Evolutionary conservation across 768 basidiomycete species (phyloP).

Genomic region (Gelatoporia subvermispora): DNA sequence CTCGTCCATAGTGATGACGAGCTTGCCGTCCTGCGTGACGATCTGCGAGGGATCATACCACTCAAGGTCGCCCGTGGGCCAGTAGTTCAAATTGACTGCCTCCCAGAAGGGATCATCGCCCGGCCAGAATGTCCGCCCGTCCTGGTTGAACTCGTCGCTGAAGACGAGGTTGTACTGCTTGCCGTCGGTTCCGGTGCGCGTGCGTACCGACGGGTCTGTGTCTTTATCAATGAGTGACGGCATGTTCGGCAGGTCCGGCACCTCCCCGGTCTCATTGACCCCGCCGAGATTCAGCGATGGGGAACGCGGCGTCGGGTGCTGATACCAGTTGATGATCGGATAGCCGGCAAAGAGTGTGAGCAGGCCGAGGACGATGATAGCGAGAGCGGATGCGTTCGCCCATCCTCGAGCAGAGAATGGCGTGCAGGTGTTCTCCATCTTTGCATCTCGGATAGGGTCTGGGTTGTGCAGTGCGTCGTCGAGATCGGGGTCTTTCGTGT

Average conservation of each 20-base stretch:
- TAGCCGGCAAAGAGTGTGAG: slow-evolving; percentile 84
- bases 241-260: slow-evolving; percentile 67
- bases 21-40: slow-evolving; percentile 70
- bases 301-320: slow-evolving; percentile 17
- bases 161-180: slow-evolving; percentile 78
- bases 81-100: slow-evolving; percentile 83
- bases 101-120: slow-evolving; percentile 88
- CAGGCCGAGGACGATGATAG: slow-evolving; percentile 63
- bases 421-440: slow-evolving; percentile 55
- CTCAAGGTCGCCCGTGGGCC: slow-evolving; percentile 74
- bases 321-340: slow-evolving; percentile 67
- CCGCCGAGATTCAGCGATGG: slow-evolving; percentile 84
- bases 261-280: slow-evolving; percentile 83
- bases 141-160: slow-evolving; percentile 80
- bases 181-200: slow-evolving; percentile 70
- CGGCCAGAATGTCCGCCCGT: slow-evolving; percentile 68
- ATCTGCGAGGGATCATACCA: slow-evolving; percentile 69
- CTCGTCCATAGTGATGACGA: slow-evolving; percentile 78
- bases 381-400: slow-evolving; percentile 69
- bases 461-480: slow-evolving; percentile 91
- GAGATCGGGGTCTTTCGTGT: slow-evolving; percentile 74
- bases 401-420: slow-evolving; percentile 82
- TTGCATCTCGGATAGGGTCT: slow-evolving; percentile 66
- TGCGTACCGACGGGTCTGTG: slow-evolving; percentile 56
- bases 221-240: slow-evolving; percentile 70